A percentile compares a stretch with the other conserved stretches of the same genome.
phyloP scores from a whole-genome alignment of 1,284 basidiomycete species.

The Heterobasidion annosum region DNA sequence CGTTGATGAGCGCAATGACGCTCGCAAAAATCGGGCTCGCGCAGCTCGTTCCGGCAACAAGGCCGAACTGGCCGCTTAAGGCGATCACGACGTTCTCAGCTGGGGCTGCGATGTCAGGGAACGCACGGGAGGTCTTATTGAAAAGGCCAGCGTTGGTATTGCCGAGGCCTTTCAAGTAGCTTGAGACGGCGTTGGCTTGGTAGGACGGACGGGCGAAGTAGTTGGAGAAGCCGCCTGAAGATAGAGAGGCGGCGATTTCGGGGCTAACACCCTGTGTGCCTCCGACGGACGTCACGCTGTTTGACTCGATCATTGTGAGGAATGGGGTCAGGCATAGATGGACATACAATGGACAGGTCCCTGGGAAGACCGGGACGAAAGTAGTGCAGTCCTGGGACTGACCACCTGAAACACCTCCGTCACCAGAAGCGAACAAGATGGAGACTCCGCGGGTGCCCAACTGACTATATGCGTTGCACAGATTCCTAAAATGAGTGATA shows the following conservation, averaged over 20 bases:
- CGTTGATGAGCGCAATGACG: constrained; percentile 48
- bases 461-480: constrained; percentile 4
- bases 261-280: constrained; percentile 22
- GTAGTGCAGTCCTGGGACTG: not conserved
- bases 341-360: not conserved
- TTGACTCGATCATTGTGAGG: not conserved
- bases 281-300: constrained; percentile 6
- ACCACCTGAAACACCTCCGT: constrained; percentile 15
- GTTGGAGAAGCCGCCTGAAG: constrained; percentile 10
- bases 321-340: not conserved
- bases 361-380: constrained; percentile 1
- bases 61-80: constrained; percentile 36
- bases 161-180: constrained; percentile 19
- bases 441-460: constrained; percentile 5
- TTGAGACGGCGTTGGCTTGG: constrained; percentile 24
- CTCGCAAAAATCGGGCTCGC: constrained; percentile 53
- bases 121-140: constrained; percentile 17
- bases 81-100: constrained; percentile 51
- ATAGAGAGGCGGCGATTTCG: constrained; percentile 7
- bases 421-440: constrained; percentile 14
- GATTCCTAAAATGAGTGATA: not conserved
- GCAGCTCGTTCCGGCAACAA: constrained; percentile 50
- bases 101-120: constrained; percentile 44
- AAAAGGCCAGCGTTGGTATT: constrained; percentile 17
- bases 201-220: constrained; percentile 29